These are phyloP conservation scores for Raphanus hybrid DNA, from an alignment of 441 rosid genomes.

Conservation along the genomic window DNA sequence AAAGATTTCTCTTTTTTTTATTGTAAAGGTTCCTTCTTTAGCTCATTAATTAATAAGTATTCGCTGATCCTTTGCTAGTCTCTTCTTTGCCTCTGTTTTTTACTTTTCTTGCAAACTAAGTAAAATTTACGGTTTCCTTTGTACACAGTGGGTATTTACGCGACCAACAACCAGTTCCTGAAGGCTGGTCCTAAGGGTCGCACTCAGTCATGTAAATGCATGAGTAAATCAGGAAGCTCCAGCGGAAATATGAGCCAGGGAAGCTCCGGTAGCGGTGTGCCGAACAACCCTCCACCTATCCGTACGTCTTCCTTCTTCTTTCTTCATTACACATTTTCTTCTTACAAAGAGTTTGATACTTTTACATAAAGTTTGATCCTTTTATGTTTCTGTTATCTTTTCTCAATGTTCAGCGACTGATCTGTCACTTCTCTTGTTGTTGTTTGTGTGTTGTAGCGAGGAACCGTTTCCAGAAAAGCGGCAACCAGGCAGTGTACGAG, in stretches of 20 bases:
- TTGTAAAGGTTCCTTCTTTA: background rate
- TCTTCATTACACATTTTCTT: background rate
- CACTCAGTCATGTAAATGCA: no score
- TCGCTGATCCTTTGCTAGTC: no score
- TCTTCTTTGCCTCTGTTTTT: no score
- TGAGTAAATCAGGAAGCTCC: conserved; percentile 9
- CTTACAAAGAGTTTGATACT: no score
- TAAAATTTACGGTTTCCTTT: background rate
- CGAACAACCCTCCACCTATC: background rate
- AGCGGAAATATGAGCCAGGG: background rate
- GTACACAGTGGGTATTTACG: conserved; percentile 11
- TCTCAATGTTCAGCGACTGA: no score
- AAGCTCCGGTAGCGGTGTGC: background rate
- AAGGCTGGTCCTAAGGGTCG: conserved; percentile 14
- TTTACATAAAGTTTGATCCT: background rate
- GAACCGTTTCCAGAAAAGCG: conserved; percentile 30
- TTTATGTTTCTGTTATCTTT: background rate
- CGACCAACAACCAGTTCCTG: conserved; percentile 38
- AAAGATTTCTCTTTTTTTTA: background rate
- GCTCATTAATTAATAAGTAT: background rate
- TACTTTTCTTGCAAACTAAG: no score
- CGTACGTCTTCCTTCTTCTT: background rate
- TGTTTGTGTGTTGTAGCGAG: conserved; percentile 14
- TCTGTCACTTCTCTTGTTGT: no score
- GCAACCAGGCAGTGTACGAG: conserved; percentile 11